phyloP scores from a whole-genome alignment of 495 filamentous ascomycete species.

The Hypoxylon perforatum region DNA sequence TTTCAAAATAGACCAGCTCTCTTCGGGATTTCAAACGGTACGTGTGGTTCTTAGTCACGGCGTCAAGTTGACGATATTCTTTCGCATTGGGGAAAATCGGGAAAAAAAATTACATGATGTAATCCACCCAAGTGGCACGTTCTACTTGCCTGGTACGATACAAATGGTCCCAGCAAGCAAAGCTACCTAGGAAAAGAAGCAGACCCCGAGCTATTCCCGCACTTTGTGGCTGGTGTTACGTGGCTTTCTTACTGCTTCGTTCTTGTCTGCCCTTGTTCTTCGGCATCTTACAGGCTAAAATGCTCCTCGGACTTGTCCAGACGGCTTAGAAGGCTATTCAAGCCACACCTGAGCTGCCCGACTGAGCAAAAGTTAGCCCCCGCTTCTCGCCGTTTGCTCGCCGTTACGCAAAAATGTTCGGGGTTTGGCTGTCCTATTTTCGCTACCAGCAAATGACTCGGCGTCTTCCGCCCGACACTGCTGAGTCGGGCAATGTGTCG shows the following conservation, averaged over 20 bases:
- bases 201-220: slow-evolving; percentile 41
- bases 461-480: slow-evolving; percentile 33
- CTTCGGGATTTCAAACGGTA: slow-evolving; percentile 29
- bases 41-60: slow-evolving; percentile 32
- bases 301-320: background rate
- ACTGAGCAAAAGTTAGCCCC: slow-evolving; percentile 1
- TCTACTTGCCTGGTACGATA: slow-evolving; percentile 35
- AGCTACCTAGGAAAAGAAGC: background rate
- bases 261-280: background rate
- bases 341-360: slow-evolving; percentile 32
- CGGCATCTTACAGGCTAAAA: slow-evolving; percentile 15
- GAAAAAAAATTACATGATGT: slow-evolving; percentile 40
- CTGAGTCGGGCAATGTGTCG: background rate
- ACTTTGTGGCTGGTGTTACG: slow-evolving; percentile 23
- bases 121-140: slow-evolving; percentile 38
- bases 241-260: slow-evolving; percentile 15
- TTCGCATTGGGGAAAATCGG: slow-evolving; percentile 36
- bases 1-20: slow-evolving; percentile 8
- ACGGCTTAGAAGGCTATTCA: no score
- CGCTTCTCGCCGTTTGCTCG: slow-evolving; percentile 41
- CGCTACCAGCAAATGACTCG: slow-evolving; percentile 18
- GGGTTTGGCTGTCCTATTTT: slow-evolving; percentile 28
- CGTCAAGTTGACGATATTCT: slow-evolving; percentile 29
- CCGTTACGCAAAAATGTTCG: slow-evolving; percentile 26
- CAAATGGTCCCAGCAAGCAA: background rate